Percentiles rank a stretch among this genome's conserved stretches.
Evolutionary conservation across 768 basidiomycete species (phyloP).

Genomic region (Fomitopsis pulvina): DNA sequence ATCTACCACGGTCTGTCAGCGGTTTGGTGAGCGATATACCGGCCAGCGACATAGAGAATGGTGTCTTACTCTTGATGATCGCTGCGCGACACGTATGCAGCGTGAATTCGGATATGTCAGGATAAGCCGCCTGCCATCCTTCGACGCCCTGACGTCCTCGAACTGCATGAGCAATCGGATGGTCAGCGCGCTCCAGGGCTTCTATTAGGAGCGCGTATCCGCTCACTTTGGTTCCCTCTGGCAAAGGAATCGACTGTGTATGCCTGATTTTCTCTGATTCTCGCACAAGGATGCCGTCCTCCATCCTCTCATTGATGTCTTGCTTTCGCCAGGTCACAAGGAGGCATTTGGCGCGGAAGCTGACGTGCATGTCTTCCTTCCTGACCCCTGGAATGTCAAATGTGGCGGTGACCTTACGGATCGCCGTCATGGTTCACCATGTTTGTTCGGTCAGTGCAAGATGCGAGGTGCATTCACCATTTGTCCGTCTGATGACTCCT

Average conservation of each 20-base stretch:
- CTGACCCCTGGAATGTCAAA: conserved; percentile 65
- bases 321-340: conserved; percentile 62
- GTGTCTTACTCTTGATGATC: not conserved
- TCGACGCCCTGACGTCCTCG: conserved; percentile 64
- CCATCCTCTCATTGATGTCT: conserved; percentile 54
- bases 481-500: conserved; percentile 64
- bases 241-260: conserved; percentile 62
- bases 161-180: conserved; percentile 37
- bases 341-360: conserved; percentile 54
- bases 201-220: not conserved
- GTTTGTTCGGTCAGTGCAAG: conserved; percentile 1
- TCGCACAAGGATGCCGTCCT: conserved; percentile 52
- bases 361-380: conserved; percentile 73
- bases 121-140: conserved; percentile 53
- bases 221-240: conserved; percentile 52
- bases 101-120: conserved; percentile 51
- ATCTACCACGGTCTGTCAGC: not conserved
- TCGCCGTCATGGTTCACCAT: not conserved
- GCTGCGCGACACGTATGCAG: not conserved
- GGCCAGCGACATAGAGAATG: not conserved
- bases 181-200: not conserved
- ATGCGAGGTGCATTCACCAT: conserved; percentile 22
- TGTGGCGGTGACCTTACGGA: conserved; percentile 48
- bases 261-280: conserved; percentile 59
- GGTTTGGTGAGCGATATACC: not conserved